Base-by-base conservation (phyloP, 129 eudicot genomes). In the Chrysanthemum makinoi region DNA sequence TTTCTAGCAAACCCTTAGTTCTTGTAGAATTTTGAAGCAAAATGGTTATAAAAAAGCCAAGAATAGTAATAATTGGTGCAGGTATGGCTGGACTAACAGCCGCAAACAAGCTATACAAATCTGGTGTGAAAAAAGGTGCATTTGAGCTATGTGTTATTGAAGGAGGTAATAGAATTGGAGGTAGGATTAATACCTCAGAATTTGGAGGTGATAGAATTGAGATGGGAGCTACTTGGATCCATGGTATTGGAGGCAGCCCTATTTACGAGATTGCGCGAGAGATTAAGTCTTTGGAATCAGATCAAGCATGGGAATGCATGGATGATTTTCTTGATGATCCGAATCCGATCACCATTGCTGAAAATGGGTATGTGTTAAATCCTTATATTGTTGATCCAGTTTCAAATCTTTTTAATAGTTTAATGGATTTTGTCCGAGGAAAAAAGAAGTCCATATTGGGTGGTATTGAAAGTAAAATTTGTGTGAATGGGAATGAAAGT, bases 211-310 rank as follows among this genome's bases (percentile, higher is more conserved):
- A 89, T 68, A 74, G 86, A 77, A 83, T 92, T 73, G 98, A 92
- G 85, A 81, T 84, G 84, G 98, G 98, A 5, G 98, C 98, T 18
- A 92, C 98, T 6, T 92, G 98, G 98, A 92, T 92, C 88, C 98
- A 92, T 82, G 98, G 98, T 3, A 92, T 89, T 75, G 79, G 71
- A 5, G 91, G 94, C 10, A 92, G 98, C 77, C 98, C 98, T 43
- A 52, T 92, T 80, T 72, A 89, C 80, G 80, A 86, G 56, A 92
- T 92, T 57, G 96, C 96, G 69, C 83, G 80, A 70, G 84, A 92
- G 39, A 81, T 70, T 60, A 66, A 74, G 10, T 80, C 88, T 9
- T 76, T 92, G 30, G 74, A 72, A 46, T 84, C 96, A 14, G 80
- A 85, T 14, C 69, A 79, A 80, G 95, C 98, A 16, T 92, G 96